phyloP scores from a whole-genome alignment of 2,329 filamentous ascomycete genomes.

The Fusarium newnesense region DNA sequence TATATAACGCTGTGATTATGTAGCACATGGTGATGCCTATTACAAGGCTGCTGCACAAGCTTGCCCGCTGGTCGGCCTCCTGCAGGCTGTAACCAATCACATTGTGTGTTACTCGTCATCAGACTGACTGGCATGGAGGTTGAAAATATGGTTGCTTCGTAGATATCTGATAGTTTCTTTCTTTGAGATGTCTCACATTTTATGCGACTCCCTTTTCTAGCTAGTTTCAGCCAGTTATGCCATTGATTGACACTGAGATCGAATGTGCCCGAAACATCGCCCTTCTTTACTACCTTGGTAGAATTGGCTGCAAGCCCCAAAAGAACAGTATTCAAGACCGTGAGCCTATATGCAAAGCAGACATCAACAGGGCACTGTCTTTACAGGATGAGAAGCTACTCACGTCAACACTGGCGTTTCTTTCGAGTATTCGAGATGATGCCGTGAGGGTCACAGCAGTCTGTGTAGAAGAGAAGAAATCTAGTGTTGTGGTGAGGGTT shows the following conservation, averaged over 20 bases:
- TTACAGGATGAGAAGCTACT: slow-evolving; percentile 33
- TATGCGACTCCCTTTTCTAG: not conserved
- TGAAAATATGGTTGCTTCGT: not conserved
- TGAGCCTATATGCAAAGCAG: not conserved
- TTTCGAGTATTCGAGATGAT: slow-evolving; percentile 32
- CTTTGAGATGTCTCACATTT: not conserved
- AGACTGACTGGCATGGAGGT: not conserved
- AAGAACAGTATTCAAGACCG: not conserved
- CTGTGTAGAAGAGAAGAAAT: slow-evolving; percentile 22
- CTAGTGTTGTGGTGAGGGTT: slow-evolving; percentile 25
- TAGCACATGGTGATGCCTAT: not conserved
- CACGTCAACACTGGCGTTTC: slow-evolving; percentile 26
- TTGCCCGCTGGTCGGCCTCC: slow-evolving; percentile 31
- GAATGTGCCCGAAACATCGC: slow-evolving; percentile 27
- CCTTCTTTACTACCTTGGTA: slow-evolving; percentile 24
- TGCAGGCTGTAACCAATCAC: slow-evolving; percentile 14
- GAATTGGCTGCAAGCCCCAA: not conserved
- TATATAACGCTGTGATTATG: not conserved
- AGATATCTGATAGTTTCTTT: not conserved
- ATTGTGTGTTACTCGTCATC: not conserved
- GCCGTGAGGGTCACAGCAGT: slow-evolving; percentile 27
- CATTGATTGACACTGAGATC: not conserved
- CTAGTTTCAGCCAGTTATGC: not conserved
- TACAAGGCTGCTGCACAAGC: not conserved
- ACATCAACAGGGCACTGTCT: not conserved